These are phyloP conservation scores for Blumeria graminis DNA, from an alignment of 2,329 filamentous ascomycete genomes.

Conservation along the genomic window DNA sequence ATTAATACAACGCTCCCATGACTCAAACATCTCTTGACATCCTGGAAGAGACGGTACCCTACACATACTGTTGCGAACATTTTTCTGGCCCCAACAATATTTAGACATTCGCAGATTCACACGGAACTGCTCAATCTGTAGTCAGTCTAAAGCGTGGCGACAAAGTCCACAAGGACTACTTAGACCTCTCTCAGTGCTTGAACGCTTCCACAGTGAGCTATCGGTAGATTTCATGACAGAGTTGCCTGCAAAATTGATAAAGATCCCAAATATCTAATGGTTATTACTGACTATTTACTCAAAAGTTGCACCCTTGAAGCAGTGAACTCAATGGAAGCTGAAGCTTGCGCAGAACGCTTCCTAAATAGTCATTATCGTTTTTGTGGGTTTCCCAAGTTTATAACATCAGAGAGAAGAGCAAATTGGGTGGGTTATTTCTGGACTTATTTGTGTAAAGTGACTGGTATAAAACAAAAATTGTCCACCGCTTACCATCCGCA, in stretches of 20 bases:
- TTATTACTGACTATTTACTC: constrained; percentile 2
- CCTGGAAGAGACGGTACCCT: constrained; percentile 1
- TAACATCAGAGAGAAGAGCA: background rate
- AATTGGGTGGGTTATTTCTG: constrained; percentile 1
- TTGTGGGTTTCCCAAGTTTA: background rate
- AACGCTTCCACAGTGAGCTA: background rate
- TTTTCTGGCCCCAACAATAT: constrained; percentile 1
- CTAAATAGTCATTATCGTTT: constrained; percentile 1
- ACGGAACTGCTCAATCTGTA: background rate
- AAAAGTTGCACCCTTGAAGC: background rate
- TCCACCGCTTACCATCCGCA: background rate
- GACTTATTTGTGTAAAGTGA: background rate
- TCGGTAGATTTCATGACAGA: constrained; percentile 1
- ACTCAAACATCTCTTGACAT: background rate
- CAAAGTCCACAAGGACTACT: background rate
- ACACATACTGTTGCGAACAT: background rate
- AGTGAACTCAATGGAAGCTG: constrained; percentile 1
- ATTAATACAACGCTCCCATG: background rate
- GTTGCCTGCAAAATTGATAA: background rate
- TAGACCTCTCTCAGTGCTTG: background rate
- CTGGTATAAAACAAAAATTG: background rate
- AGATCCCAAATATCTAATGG: background rate
- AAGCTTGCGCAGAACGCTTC: background rate
- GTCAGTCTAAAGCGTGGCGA: background rate
- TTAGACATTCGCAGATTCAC: background rate